These are phyloP conservation scores for Hyphodiscus hymeniophilus DNA, from an alignment of 495 filamentous ascomycete genomes.

Conservation along the genomic window DNA sequence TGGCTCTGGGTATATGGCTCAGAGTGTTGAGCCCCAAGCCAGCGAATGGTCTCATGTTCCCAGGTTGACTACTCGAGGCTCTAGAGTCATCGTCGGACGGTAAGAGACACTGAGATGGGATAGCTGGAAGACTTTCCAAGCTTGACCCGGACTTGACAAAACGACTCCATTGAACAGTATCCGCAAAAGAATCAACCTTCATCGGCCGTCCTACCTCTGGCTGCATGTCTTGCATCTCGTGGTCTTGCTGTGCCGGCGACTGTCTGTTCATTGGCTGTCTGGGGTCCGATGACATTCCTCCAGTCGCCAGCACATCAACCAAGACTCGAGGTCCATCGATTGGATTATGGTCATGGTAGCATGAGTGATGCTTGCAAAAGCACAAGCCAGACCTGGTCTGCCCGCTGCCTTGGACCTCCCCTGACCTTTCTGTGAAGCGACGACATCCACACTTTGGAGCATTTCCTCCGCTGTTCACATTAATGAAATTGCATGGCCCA, in stretches of 20 bases:
- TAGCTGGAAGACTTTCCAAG: constrained; percentile 31
- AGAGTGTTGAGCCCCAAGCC: constrained; percentile 23
- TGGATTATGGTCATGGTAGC: constrained; percentile 48
- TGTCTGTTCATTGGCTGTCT: neutral
- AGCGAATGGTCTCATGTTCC: constrained; percentile 38
- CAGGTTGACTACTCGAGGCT: constrained; percentile 34
- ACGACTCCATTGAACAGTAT: constrained; percentile 41
- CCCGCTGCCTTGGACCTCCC: constrained; percentile 19
- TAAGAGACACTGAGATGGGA: constrained; percentile 43
- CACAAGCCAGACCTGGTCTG: constrained; percentile 36
- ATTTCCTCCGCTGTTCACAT: constrained; percentile 34
- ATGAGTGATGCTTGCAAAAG: constrained; percentile 66
- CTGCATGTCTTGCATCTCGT: constrained; percentile 1
- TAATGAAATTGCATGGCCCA: constrained; percentile 56
- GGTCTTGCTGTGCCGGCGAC: neutral
- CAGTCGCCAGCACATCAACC: neutral
- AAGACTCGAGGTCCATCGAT: constrained; percentile 11
- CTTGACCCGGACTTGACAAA: constrained; percentile 30
- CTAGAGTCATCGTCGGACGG: constrained; percentile 30
- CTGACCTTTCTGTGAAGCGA: constrained; percentile 30
- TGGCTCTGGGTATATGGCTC: constrained; percentile 22
- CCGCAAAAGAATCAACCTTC: constrained; percentile 25
- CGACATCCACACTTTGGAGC: constrained; percentile 54
- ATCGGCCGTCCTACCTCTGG: constrained; percentile 1
- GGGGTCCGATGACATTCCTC: neutral